Base-by-base conservation (phyloP, 73 alveolate species). In the Paraurostyla sp. region DNA sequence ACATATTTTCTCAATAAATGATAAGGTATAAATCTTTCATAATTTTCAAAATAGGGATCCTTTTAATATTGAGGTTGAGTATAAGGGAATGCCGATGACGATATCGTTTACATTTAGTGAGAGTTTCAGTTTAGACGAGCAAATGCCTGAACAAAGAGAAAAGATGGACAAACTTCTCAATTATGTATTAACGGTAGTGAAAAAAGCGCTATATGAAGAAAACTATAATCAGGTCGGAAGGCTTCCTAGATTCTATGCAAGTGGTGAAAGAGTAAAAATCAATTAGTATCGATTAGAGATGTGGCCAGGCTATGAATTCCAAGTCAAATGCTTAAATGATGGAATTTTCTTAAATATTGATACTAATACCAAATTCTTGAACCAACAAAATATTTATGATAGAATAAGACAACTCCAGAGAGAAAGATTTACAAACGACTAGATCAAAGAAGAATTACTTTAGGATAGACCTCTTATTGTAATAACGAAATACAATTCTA, bases 261-360 rank as follows among this genome's bases (percentile, higher is more conserved):
- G 43, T 56, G 2, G 2, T 49, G 91, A 81, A 11, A 58, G 52
- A 25, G 35, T 29, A 33, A 46, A 56, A n/a, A 36, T 81, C 0
- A 45, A 25, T 41, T 32, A 33, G 11, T n/a, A 52, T 51, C 33
- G 63, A 43, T 27, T 41, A 2, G 69, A 56, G 52, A 40, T 57
- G 71, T 81, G 83, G 81, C 91, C 91, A 13, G 81, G 91, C 23
- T 81, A 58, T 59, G 32, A 1, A 15, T 7, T 40, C 52, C 2
- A n/a, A 1, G 65, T 57, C n/a, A 35, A 40, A 27, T 22, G 46
- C 42, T 56, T 38, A 22, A 30, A 23, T 57, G 83, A 81, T 52
- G 91, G 91, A 27, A 40, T 56, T 0, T 81, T 81, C 76, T 46
- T 81, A 4, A 81, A 58, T 27, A 42, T 81, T 23, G 91, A 81